Base-by-base conservation (phyloP, 2,329 filamentous ascomycete genomes). In the Penicillium crustosum region DNA sequence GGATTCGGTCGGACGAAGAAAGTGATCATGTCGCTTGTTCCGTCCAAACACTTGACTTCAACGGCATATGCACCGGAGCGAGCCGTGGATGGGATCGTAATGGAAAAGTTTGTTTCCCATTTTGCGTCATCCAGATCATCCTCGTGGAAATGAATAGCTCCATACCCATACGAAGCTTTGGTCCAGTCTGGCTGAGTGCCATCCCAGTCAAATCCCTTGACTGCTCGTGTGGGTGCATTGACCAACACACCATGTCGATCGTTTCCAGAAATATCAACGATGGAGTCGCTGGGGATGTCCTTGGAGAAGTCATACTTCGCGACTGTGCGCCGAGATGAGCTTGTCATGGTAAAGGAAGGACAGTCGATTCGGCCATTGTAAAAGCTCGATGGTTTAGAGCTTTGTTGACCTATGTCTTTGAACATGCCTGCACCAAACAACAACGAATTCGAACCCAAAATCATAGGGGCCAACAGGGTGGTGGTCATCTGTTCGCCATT, bases 101-200 rank as follows among this genome's bases (percentile, higher is more conserved):
- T 64, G 65, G 35, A 73, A 49, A 75, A 73, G 55, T 74, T 67
- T 1, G 70, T 75, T 6, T 61, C 64, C 73, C 71, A 75, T 7
- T 53, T 60, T 3, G 74, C 73, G 60, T 76, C 74, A 57, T 76
- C 73, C 8, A 75, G 53, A 53, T 76, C 73, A 49, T 76, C 73
- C 21, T 76, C 73, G 55, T 76, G 73, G 59, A 76, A 76, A 53
- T 76, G 73, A 42, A 76, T 76, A 1, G 73, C 73, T 8, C 73
- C 72, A 52, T 73, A 75, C 1, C 73, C 73, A 35, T 66, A 72
- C 29, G 60, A 62, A 1, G 73, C 72, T 23, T 66, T 75, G 31
- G 47, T 49, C 73, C 73, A 76, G 52, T 71, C 68, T 5, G 55
- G 49, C 39, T 72, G 66, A 13, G 61, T 63, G 5, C 63, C 69